Base-by-base conservation (phyloP, 2,329 filamentous ascomycete species). In the Zalaria obscura region DNA sequence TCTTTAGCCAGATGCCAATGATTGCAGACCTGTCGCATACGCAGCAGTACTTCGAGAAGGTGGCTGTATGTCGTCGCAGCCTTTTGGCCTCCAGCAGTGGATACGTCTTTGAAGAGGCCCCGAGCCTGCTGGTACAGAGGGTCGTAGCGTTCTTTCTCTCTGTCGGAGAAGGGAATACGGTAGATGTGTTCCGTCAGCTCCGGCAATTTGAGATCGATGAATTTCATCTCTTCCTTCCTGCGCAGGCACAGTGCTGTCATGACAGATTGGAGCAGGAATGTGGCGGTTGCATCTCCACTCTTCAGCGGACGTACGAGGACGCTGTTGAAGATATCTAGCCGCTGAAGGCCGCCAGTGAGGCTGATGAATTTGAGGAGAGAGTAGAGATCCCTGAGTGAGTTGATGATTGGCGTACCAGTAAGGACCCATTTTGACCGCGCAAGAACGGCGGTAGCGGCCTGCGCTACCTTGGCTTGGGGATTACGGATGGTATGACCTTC, bases 401-500 rank as follows among this genome's bases (percentile, higher is more conserved):
- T 49, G 46, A 59, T 50, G 35, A 60, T 57, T 3, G 57, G 57
- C 4, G 56, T 89, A 38, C 84, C 84, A 0, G 81, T 85, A 25
- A 89, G 62, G 1, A 80, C 76, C 87, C 87, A 93, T 50, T 81
- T 73, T 6, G 82, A 85, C 40, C 76, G 70, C 1, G 85, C 81
- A 37, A 73, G 64, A 4, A 93, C 60, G 33, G 69, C 69, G 45
- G 70, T 78, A 2, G 78, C 80, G 3, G 86, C 83, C 42, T 78
- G 61, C 0, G 84, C 76, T 36, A 73, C 75, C 55, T 85, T 85
- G 0, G 85, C 82, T 40, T 72, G 73, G 3, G 80, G 75, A 45
- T 93, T 93, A 9, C 87, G 75, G 45, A 93, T 87, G 1, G 67
- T 78, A 53, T 94, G 87, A 0, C 83, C 85, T 64, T 93, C 85